phyloP scores from a whole-genome alignment of 495 filamentous ascomycete genomes.

The Hyaloscypha bicolor region DNA sequence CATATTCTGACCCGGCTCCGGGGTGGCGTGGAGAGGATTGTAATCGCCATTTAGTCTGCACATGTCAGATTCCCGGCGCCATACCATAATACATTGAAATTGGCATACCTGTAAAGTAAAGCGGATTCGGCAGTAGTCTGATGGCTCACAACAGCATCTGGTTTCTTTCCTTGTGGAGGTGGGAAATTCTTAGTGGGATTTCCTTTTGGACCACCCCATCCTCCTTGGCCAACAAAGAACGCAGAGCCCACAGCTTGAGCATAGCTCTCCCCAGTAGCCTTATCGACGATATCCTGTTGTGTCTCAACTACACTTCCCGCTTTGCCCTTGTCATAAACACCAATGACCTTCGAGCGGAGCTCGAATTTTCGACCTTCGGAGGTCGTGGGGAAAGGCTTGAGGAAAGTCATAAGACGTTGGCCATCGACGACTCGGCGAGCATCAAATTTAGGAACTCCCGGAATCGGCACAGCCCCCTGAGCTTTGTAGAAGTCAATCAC shows the following conservation, averaged over 20 bases:
- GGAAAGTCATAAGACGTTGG: conserved; percentile 76
- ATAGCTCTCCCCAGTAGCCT: conserved; percentile 69
- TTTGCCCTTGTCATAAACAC: conserved; percentile 91
- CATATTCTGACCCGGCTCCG: conserved; percentile 83
- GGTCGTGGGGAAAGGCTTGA: conserved; percentile 75
- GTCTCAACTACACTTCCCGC: conserved; percentile 81
- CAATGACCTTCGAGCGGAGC: conserved; percentile 75
- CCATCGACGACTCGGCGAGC: conserved; percentile 76
- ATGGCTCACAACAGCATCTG: conserved; percentile 71
- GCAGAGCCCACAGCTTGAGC: conserved; percentile 64
- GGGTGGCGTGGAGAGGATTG: conserved; percentile 85
- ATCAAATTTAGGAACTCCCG: conserved; percentile 79
- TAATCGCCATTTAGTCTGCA: conserved; percentile 81
- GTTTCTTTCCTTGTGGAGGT: conserved; percentile 67
- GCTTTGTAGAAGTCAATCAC: conserved; percentile 85
- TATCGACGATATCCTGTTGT: conserved; percentile 76
- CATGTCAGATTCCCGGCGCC: background rate
- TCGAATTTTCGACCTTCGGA: conserved; percentile 75
- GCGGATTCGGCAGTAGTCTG: conserved; percentile 72
- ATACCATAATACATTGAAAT: background rate
- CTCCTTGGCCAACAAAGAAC: conserved; percentile 83
- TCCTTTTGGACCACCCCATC: conserved; percentile 90
- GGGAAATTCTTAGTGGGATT: conserved; percentile 74
- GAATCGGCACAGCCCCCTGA: conserved; percentile 62
- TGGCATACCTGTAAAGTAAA: conserved; percentile 64